Base-by-base conservation (phyloP, 2,329 filamentous ascomycete species). In the Diplocarpon rosae region DNA sequence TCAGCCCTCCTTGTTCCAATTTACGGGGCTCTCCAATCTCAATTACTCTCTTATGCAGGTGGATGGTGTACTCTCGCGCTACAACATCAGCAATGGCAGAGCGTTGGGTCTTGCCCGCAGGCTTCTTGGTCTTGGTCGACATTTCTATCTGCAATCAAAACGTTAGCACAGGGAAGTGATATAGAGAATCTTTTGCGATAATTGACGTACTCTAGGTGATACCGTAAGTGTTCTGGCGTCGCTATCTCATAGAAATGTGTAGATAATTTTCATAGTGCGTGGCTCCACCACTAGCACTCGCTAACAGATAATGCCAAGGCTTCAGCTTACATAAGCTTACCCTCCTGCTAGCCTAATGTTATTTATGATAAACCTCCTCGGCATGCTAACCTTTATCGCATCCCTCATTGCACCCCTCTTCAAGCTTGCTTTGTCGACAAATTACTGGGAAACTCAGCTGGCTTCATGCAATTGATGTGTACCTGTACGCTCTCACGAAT, bases 41-140 rank as follows among this genome's bases (percentile, higher is more conserved):
- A 69, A 84, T 69, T 89, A 93, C 86, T 74, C 90, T 85, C 85
- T 95, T 96, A 86, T 98, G 92, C 64, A 98, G 76, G 81, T 98
- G 90, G 76, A 98, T 96, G 72, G 92, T 98, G 83, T 98, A 98
- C 79, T 98, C 93, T 80, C 92, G 87, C 65, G 92, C 83, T 71
- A 98, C 90, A 68, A 98, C 93, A 74, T 98, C 90, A 72, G 87
- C 83, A 72, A 98, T 95, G 76, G 93, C 93, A 72, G 87, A 95
- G 69, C 89, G 86, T 65, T 71, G 69, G 61, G 69, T 63, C 73
- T 83, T 84, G 76, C 82, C 83, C 63, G 75, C 67, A 56, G 73
- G 71, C 73, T 80, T 83, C 73, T 79, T 77, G 58, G 68, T 65
- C 65, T 71, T 77, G 63, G 72, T 68, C 67, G 79, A 81, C 78